These are phyloP conservation scores for Sarocladiaceae sp. DNA, from an alignment of 2,329 filamentous ascomycete genomes.

Conservation along the genomic window DNA sequence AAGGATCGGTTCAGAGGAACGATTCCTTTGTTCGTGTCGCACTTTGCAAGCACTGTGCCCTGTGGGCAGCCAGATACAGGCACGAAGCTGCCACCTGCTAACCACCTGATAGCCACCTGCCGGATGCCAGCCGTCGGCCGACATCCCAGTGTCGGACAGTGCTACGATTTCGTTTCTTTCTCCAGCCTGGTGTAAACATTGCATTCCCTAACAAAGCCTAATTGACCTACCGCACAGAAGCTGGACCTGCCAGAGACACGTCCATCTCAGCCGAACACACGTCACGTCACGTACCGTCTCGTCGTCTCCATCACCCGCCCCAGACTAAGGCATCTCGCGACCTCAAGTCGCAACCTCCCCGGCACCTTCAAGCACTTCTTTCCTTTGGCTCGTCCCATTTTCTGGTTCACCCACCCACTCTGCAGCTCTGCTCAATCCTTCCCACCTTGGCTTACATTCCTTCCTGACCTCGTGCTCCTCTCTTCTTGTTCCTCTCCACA, in stretches of 20 bases:
- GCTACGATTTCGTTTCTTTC: neutral
- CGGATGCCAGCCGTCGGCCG: neutral
- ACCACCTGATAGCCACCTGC: too few relatives aligned
- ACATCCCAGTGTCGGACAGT: neutral
- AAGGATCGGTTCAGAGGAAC: neutral
- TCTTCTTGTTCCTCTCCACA: conserved; percentile 1
- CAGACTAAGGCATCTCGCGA: neutral
- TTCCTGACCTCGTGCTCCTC: neutral
- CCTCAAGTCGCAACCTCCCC: neutral
- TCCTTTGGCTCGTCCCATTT: neutral
- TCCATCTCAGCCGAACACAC: neutral
- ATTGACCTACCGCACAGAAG: neutral
- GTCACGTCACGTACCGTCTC: conserved; percentile 7
- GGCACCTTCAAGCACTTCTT: neutral
- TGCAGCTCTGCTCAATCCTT: neutral
- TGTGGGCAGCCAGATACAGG: too few relatives aligned
- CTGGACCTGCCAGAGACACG: neutral
- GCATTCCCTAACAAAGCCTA: conserved; percentile 3
- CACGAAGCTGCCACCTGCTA: neutral
- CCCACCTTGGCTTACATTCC: conserved; percentile 7
- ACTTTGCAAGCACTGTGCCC: too few relatives aligned
- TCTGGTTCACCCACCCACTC: neutral
- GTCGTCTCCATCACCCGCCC: neutral
- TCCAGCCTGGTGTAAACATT: conserved; percentile 3
- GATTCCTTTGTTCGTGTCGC: neutral